Evolutionary conservation across 192 early-diverging fungal genomes (phyloP).

Genomic region (Entrophospora sp.): DNA sequence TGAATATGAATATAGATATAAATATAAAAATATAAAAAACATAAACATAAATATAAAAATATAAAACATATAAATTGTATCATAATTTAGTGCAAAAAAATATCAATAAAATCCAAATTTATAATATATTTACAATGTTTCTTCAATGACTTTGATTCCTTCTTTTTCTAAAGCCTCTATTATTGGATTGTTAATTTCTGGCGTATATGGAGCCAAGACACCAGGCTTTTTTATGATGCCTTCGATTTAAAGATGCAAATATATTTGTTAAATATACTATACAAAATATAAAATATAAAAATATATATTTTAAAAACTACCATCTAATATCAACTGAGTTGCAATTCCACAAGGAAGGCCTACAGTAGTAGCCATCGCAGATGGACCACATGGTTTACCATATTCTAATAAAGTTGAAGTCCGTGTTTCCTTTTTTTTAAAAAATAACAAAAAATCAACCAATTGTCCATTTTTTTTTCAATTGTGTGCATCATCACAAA

Average conservation of each 20-base stretch:
- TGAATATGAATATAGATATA: too few species aligned
- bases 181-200: constrained; percentile 83
- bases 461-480: too few species aligned
- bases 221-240: constrained; percentile 56
- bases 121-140: too few species aligned
- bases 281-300: not conserved
- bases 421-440: constrained; percentile 62
- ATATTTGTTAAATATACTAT: too few species aligned
- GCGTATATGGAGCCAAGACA: constrained; percentile 88
- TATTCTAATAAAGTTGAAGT: constrained; percentile 89
- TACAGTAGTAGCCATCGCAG: constrained; percentile 96
- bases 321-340: constrained; percentile 82
- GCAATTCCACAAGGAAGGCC: constrained; percentile 96
- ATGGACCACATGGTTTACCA: constrained; percentile 72
- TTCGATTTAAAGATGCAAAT: not conserved
- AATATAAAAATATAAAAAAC: too few species aligned
- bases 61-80: too few species aligned
- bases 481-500: too few species aligned
- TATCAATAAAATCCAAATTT: too few species aligned
- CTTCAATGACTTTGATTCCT: too few species aligned
- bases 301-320: constrained; percentile 40
- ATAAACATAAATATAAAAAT: too few species aligned
- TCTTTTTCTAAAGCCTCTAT: constrained; percentile 79
- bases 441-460: too few species aligned
- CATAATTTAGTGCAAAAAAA: too few species aligned